phyloP scores from a whole-genome alignment of 306 rosid species.

The Luffa aegyptiaca region DNA sequence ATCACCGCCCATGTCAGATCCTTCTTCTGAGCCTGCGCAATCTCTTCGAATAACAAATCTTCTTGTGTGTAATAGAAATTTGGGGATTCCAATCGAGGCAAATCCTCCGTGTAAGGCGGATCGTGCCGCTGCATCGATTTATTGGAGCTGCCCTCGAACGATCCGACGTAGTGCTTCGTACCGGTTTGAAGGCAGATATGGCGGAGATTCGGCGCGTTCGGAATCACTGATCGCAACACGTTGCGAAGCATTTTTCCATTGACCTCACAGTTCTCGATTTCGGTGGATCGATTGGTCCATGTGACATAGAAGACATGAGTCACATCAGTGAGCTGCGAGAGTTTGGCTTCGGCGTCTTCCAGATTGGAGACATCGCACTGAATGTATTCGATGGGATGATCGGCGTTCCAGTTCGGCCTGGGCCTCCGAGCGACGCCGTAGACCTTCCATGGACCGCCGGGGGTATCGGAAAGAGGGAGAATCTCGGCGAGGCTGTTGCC shows the following conservation, averaged over 20 bases:
- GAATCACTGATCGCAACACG: conserved; percentile 40
- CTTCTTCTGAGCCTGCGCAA: conserved; percentile 22
- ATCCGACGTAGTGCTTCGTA: conserved; percentile 43
- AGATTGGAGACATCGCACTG: conserved; percentile 62
- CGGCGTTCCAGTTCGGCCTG: conserved; percentile 58
- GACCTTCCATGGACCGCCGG: conserved; percentile 79
- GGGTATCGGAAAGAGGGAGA: conserved; percentile 60
- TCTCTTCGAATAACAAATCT: conserved; percentile 43
- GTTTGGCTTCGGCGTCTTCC: conserved; percentile 38
- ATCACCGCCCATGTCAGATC: conserved; percentile 54
- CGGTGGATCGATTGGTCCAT: conserved; percentile 41
- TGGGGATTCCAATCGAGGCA: conserved; percentile 40
- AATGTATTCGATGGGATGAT: conserved; percentile 50
- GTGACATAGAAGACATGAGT: conserved; percentile 61
- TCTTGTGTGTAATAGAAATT: conserved; percentile 55
- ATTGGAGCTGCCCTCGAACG: conserved; percentile 27
- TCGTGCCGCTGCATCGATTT: conserved; percentile 25
- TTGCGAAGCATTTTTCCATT: conserved; percentile 52
- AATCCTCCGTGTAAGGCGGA: conserved; percentile 56
- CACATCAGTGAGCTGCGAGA: conserved; percentile 46
- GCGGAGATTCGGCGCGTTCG: conserved; percentile 49
- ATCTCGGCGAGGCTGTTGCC: conserved; percentile 82
- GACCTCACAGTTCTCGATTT: conserved; percentile 38
- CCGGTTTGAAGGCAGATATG: conserved; percentile 74
- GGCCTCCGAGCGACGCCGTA: conserved; percentile 74